Conservation (phyloP, 2,329 filamentous ascomycete genomes). For the Fonsecaea monophora region DNA sequence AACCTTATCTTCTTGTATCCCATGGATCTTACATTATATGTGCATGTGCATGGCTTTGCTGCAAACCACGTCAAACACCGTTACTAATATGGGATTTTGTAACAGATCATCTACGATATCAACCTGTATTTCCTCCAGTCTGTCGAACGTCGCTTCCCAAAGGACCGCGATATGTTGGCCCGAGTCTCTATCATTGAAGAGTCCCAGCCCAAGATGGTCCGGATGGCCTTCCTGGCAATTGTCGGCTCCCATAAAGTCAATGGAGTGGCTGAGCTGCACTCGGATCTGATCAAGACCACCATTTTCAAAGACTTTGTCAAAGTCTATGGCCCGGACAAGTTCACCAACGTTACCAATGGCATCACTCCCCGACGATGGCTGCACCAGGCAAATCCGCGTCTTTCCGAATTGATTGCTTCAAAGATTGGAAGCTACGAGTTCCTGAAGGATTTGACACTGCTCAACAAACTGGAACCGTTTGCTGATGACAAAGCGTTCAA, state of each 20-base stretch:
- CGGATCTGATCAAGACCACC: constrained; percentile 97
- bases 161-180: constrained; percentile 81
- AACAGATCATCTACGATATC: constrained; percentile 89
- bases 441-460: constrained; percentile 84
- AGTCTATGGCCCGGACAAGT: constrained; percentile 95
- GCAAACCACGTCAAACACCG: constrained; percentile 1
- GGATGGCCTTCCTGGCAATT: constrained; percentile 94
- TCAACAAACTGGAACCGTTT: constrained; percentile 84
- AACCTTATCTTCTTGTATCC: too few species aligned
- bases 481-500: constrained; percentile 88
- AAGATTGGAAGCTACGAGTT: constrained; percentile 85
- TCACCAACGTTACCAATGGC: constrained; percentile 98
- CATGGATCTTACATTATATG: too few species aligned
- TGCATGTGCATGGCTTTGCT: too few species aligned
- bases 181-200: constrained; percentile 98
- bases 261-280: constrained; percentile 95
- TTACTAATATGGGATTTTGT: constrained; percentile 21
- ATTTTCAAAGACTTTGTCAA: constrained; percentile 99
- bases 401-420: constrained; percentile 89
- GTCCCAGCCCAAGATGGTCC: constrained; percentile 94
- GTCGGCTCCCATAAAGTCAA: constrained; percentile 99
- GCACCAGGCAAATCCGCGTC: constrained; percentile 91
- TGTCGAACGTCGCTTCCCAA: constrained; percentile 89
- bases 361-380: constrained; percentile 96
- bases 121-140: constrained; percentile 90